A percentile compares a stretch with the other conserved stretches of the same genome.
These are phyloP conservation scores for Fusarium tuaranense DNA, from an alignment of 2,329 filamentous ascomycete genomes.

Conservation along the genomic window DNA sequence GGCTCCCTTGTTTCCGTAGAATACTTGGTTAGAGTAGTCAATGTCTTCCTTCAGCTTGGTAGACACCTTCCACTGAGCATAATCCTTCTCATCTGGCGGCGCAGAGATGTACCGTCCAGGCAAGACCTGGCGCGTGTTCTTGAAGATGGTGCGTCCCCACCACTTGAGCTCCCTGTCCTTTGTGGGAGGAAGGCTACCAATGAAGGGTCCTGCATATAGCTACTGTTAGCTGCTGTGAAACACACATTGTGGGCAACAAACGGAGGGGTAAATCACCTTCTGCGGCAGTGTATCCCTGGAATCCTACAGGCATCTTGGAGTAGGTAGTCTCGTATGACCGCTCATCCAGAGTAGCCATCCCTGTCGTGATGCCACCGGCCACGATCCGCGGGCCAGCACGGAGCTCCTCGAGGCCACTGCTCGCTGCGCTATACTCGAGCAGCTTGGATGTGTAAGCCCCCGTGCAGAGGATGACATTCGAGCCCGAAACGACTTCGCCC, in stretches of 20 bases:
- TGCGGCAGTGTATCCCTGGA: conserved; percentile 54
- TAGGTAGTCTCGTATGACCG: conserved; percentile 56
- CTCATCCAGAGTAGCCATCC: conserved; percentile 65
- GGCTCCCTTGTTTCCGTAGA: conserved; percentile 68
- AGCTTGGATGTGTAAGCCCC: conserved; percentile 70
- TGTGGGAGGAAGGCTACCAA: conserved; percentile 68
- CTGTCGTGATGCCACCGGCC: conserved; percentile 70
- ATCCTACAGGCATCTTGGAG: conserved; percentile 61
- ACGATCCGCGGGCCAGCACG: conserved; percentile 66
- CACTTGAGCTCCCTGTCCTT: conserved; percentile 65
- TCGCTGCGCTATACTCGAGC: conserved; percentile 62
- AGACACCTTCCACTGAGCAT: conserved; percentile 72
- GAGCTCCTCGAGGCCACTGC: conserved; percentile 59
- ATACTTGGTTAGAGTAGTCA: conserved; percentile 65
- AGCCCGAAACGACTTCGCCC: conserved; percentile 59
- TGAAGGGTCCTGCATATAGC: conserved; percentile 61
- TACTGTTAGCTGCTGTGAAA: conserved; percentile 36
- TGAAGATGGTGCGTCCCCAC: conserved; percentile 72
- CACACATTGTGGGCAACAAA: neutral
- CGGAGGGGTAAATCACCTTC: conserved; percentile 47
- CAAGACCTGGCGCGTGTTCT: conserved; percentile 63
- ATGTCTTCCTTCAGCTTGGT: conserved; percentile 68
- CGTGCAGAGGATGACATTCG: conserved; percentile 65
- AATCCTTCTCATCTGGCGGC: conserved; percentile 67
- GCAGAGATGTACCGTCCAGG: conserved; percentile 67